Evolutionary conservation across 225 moss, liverwort and hornwort genomes (phyloP).

Genomic region (Takakia lepidozioides): DNA sequence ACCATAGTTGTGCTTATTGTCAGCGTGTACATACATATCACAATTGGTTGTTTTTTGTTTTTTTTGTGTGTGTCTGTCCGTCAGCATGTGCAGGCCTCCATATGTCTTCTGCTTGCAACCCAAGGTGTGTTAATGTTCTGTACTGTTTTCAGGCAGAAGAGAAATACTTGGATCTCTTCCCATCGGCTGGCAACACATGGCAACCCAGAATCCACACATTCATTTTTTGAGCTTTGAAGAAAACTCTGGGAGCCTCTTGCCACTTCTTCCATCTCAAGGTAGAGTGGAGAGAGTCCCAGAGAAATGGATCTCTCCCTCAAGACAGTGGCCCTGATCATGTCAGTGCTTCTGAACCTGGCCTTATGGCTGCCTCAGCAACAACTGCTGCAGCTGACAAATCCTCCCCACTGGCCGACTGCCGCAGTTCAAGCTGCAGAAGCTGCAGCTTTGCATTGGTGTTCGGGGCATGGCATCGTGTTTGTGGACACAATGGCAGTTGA

Average conservation of each 20-base stretch:
- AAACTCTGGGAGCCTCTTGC: slow-evolving; percentile 16
- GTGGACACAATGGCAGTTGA: slow-evolving; percentile 31
- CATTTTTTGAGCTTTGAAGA: too few relatives aligned
- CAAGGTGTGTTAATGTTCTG: too few relatives aligned
- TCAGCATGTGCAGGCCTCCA: too few relatives aligned
- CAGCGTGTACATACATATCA: too few relatives aligned
- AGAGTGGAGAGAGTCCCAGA: background rate
- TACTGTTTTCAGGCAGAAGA: too few relatives aligned
- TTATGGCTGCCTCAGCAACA: background rate
- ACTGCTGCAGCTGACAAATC: background rate
- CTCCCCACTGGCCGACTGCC: slow-evolving; percentile 36
- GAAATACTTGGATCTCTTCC: too few relatives aligned
- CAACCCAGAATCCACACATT: too few relatives aligned
- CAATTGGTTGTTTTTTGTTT: too few relatives aligned
- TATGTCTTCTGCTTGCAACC: too few relatives aligned
- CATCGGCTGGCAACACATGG: too few relatives aligned
- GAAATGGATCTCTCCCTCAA: background rate
- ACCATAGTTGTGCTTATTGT: too few relatives aligned
- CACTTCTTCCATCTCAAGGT: slow-evolving; percentile 11
- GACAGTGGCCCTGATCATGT: slow-evolving; percentile 5
- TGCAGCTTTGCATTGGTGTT: slow-evolving; percentile 36
- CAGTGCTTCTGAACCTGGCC: slow-evolving; percentile 13
- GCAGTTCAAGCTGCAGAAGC: slow-evolving; percentile 44
- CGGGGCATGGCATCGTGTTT: slow-evolving; percentile 54
- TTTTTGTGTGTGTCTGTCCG: too few relatives aligned